phyloP scores from a whole-genome alignment of 805 yeast genomes.

The Lachancea thermotolerans region DNA sequence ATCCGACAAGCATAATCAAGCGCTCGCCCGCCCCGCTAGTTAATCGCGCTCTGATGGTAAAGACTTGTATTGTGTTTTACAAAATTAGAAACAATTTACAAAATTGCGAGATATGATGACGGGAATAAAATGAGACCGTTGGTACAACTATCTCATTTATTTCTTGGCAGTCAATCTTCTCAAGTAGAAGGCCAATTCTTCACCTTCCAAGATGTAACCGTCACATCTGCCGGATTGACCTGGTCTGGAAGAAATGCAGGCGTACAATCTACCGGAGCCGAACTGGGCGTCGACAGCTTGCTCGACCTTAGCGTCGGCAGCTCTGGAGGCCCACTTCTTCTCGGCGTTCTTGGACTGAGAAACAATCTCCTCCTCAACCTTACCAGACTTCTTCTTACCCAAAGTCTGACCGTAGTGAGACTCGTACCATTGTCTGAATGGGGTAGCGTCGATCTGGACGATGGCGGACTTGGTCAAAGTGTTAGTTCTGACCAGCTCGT shows the following conservation, averaged over 20 bases:
- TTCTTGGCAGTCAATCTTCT: constrained; percentile 99
- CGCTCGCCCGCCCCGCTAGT: no score
- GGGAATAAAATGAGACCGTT: background rate
- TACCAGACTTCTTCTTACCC: constrained; percentile 71
- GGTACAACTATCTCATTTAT: constrained; percentile 41
- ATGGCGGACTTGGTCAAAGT: constrained; percentile 98
- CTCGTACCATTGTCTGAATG: constrained; percentile 99
- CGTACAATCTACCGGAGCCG: constrained; percentile 98
- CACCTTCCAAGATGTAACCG: constrained; percentile 99
- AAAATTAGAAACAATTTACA: constrained; percentile 10
- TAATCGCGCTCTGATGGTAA: constrained; percentile 1
- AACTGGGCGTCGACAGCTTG: constrained; percentile 91
- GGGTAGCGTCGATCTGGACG: constrained; percentile 99
- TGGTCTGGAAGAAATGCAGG: constrained; percentile 98
- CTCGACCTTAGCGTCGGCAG: constrained; percentile 78
- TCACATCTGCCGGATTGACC: constrained; percentile 99
- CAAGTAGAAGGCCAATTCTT: constrained; percentile 99
- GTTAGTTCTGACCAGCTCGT: constrained; percentile 99
- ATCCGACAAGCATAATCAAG: no score
- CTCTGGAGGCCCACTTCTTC: constrained; percentile 92
- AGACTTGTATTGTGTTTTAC: constrained; percentile 10
- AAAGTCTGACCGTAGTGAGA: constrained; percentile 91
- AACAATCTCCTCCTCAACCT: constrained; percentile 50
- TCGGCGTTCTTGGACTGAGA: constrained; percentile 72
- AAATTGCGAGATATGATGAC: constrained; percentile 8